Evolutionary conservation across 106 monocot genomes (phyloP).

Genomic region (Narthecium ossifragum): DNA sequence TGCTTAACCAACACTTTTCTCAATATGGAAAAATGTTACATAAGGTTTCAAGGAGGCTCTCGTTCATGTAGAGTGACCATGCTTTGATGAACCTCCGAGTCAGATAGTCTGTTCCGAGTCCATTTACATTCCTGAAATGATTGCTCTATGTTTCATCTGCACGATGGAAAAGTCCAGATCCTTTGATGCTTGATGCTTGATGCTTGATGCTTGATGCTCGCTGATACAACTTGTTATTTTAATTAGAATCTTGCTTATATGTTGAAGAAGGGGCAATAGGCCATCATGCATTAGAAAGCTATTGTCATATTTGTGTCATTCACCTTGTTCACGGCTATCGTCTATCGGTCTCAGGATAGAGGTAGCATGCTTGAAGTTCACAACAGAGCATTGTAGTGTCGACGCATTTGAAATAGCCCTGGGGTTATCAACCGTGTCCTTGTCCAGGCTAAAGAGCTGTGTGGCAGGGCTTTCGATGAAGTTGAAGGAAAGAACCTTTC

Average conservation of each 20-base stretch:
- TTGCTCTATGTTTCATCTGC: not conserved
- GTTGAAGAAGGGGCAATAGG: not conserved
- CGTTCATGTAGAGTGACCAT: too few species aligned
- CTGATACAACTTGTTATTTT: not conserved
- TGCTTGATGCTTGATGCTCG: not conserved
- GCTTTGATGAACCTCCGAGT: too few species aligned
- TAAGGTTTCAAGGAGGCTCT: not conserved
- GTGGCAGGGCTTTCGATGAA: too few species aligned
- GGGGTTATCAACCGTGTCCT: too few species aligned
- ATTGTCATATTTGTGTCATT: not conserved
- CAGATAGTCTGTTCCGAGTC: not conserved
- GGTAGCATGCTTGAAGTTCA: slow-evolving; percentile 30
- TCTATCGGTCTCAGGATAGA: slow-evolving; percentile 38
- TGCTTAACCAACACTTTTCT: not conserved
- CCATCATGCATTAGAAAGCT: not conserved
- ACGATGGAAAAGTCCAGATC: not conserved
- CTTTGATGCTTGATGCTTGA: not conserved
- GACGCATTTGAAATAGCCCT: too few species aligned
- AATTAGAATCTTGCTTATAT: not conserved
- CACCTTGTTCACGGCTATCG: not conserved
- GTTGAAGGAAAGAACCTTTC: too few species aligned
- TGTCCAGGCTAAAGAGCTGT: too few species aligned
- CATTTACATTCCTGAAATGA: too few species aligned
- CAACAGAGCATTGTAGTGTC: slow-evolving; percentile 30
- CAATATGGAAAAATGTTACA: not conserved